Evolutionary conservation across 352 stramenopile genomes (phyloP).

Genomic region (Globisporangium alternatum): DNA sequence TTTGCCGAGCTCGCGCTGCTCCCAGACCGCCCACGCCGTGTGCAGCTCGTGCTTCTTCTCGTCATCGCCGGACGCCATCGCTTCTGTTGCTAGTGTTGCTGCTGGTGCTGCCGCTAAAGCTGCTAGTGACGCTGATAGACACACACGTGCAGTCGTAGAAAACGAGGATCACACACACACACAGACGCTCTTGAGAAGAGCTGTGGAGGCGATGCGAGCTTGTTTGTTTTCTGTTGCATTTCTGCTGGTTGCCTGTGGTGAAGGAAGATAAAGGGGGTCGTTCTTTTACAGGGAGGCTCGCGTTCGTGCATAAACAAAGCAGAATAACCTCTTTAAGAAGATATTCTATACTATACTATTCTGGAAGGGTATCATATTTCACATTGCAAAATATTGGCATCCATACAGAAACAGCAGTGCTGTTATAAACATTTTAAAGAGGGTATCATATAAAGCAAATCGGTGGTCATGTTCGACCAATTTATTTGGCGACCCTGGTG

Average conservation of each 20-base stretch:
- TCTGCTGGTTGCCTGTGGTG: neutral
- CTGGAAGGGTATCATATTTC: too few species aligned
- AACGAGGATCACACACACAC: slow-evolving; percentile 4
- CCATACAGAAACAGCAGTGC: too few species aligned
- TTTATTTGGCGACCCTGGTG: neutral
- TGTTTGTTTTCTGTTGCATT: slow-evolving; percentile 4
- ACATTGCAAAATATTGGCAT: too few species aligned
- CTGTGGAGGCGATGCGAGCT: slow-evolving; percentile 6
- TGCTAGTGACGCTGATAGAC: slow-evolving; percentile 4
- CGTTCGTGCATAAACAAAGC: too few species aligned
- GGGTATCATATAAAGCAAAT: too few species aligned
- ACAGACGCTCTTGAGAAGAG: neutral
- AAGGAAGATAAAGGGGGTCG: neutral
- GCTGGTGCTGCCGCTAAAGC: neutral
- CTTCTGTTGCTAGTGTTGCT: slow-evolving; percentile 3
- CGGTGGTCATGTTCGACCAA: too few species aligned
- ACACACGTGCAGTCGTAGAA: neutral
- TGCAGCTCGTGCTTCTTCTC: slow-evolving; percentile 75
- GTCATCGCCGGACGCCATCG: slow-evolving; percentile 43
- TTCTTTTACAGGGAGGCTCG: too few species aligned
- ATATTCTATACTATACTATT: too few species aligned
- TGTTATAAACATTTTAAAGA: too few species aligned
- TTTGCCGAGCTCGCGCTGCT: slow-evolving; percentile 77
- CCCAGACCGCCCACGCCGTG: slow-evolving; percentile 84
- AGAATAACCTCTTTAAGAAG: too few species aligned